phyloP scores from a whole-genome alignment of 208 protist genomes.

The Acanthamoeba healyi region DNA sequence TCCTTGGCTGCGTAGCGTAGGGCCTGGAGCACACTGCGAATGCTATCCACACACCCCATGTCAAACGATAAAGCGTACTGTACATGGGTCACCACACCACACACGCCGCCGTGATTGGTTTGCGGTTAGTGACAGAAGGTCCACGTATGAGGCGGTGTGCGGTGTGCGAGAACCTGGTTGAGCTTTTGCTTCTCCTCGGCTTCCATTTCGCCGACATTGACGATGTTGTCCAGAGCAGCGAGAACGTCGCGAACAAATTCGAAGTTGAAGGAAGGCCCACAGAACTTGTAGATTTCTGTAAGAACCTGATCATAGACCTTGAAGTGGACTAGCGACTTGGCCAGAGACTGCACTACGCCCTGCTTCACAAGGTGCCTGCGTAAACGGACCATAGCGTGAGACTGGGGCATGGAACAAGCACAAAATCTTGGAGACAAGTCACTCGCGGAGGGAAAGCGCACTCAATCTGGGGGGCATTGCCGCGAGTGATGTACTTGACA shows the following conservation, averaged over 20 bases:
- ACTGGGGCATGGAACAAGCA: too few relatives aligned
- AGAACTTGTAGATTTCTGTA: slow-evolving; percentile 60
- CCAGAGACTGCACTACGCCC: not conserved
- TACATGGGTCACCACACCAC: too few relatives aligned
- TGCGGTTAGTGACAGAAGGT: too few relatives aligned
- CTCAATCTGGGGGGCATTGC: slow-evolving; percentile 44
- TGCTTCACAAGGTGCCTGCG: slow-evolving; percentile 54
- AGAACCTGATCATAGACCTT: slow-evolving; percentile 58
- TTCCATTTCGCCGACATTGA: slow-evolving; percentile 72
- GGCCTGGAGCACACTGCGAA: not conserved
- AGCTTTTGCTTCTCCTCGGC: slow-evolving; percentile 50
- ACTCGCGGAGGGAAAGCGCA: not conserved
- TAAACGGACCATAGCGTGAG: too few relatives aligned
- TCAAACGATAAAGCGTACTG: slow-evolving; percentile 31
- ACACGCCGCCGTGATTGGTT: too few relatives aligned
- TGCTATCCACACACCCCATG: not conserved
- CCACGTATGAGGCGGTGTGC: too few relatives aligned
- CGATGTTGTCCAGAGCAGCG: slow-evolving; percentile 32
- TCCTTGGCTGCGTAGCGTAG: not conserved
- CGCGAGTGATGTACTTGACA: slow-evolving; percentile 55
- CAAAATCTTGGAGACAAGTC: too few relatives aligned
- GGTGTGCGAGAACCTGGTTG: not conserved
- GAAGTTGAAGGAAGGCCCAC: slow-evolving; percentile 65
- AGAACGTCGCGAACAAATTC: slow-evolving; percentile 62
- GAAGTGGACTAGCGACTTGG: slow-evolving; percentile 41